A percentile compares a stretch with the other conserved stretches of the same genome.
These are phyloP conservation scores for Bipolaris zeicola DNA, from an alignment of 2,329 filamentous ascomycete genomes.

Conservation along the genomic window DNA sequence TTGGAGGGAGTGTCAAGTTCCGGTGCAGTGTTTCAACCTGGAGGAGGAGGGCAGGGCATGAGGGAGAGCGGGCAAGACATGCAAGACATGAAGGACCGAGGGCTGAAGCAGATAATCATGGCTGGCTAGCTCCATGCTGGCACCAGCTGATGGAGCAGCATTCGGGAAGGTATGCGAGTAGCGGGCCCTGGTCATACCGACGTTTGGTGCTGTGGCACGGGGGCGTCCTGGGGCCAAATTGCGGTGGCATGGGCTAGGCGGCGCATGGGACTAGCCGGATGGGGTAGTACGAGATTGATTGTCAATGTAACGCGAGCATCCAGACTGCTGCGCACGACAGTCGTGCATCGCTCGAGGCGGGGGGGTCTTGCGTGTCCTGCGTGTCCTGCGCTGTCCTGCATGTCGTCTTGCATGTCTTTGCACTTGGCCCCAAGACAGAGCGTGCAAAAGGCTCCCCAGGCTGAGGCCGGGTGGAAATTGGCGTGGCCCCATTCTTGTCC, in stretches of 20 bases:
- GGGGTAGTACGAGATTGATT: slow-evolving; percentile 21
- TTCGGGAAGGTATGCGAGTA: slow-evolving; percentile 15
- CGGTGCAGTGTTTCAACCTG: slow-evolving; percentile 3
- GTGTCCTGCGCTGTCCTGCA: slow-evolving; percentile 8
- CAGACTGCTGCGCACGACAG: slow-evolving; percentile 9
- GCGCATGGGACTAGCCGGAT: slow-evolving; percentile 23
- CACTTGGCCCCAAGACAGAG: neutral
- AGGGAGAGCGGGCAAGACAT: slow-evolving; percentile 9
- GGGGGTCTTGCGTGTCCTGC: neutral
- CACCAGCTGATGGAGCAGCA: slow-evolving; percentile 28
- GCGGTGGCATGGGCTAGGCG: slow-evolving; percentile 25
- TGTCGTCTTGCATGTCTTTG: neutral
- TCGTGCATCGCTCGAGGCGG: neutral
- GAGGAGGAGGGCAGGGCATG: neutral
- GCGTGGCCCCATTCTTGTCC: slow-evolving; percentile 19
- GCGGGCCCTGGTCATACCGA: slow-evolving; percentile 27
- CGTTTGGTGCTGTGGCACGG: slow-evolving; percentile 27
- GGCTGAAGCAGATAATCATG: slow-evolving; percentile 18
- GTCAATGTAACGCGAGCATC: slow-evolving; percentile 19
- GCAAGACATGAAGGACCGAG: slow-evolving; percentile 13
- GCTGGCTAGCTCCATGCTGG: slow-evolving; percentile 9
- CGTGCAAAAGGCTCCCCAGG: slow-evolving; percentile 2
- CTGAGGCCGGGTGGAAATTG: slow-evolving; percentile 8
- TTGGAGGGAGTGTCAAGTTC: neutral
- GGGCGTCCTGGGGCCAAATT: slow-evolving; percentile 27